Evolutionary conservation across 176 grass and related monocot genomes (phyloP).

Genomic region (Pharus latifolius): DNA sequence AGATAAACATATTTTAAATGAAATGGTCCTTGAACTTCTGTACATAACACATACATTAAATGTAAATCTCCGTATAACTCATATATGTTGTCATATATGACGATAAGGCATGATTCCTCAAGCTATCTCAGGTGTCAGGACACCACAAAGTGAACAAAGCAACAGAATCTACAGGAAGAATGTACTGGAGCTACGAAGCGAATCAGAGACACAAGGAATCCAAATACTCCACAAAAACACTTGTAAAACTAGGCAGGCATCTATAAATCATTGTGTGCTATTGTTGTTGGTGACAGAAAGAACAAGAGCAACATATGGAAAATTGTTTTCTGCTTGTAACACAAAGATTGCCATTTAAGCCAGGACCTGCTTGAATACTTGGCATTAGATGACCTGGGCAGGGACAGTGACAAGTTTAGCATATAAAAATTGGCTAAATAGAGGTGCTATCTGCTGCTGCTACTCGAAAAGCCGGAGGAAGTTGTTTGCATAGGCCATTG

Average conservation of each 20-base stretch:
- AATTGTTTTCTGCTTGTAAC: background rate
- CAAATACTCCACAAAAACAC: background rate
- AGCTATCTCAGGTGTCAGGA: background rate
- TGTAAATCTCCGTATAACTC: background rate
- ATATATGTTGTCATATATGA: background rate
- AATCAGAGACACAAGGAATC: background rate
- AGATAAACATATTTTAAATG: background rate
- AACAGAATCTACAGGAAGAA: background rate
- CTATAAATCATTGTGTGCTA: background rate
- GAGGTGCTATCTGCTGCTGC: background rate
- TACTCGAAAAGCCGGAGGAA: conserved; percentile 67
- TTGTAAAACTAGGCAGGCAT: background rate
- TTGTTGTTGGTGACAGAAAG: background rate
- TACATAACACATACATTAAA: background rate
- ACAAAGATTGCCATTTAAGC: background rate
- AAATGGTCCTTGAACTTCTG: background rate
- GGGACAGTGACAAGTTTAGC: background rate
- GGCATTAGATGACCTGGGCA: background rate
- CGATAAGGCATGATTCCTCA: background rate
- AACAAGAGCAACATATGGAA: background rate
- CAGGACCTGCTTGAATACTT: background rate
- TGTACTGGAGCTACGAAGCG: background rate
- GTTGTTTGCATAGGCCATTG: conserved; percentile 76
- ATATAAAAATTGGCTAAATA: conserved; percentile 18
- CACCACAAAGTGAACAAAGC: background rate